Evolutionary conservation across 2,329 filamentous ascomycete species (phyloP), one percentile per base, ranked within the genome.

Genomic region (Aspergillus viridinutans): DNA sequence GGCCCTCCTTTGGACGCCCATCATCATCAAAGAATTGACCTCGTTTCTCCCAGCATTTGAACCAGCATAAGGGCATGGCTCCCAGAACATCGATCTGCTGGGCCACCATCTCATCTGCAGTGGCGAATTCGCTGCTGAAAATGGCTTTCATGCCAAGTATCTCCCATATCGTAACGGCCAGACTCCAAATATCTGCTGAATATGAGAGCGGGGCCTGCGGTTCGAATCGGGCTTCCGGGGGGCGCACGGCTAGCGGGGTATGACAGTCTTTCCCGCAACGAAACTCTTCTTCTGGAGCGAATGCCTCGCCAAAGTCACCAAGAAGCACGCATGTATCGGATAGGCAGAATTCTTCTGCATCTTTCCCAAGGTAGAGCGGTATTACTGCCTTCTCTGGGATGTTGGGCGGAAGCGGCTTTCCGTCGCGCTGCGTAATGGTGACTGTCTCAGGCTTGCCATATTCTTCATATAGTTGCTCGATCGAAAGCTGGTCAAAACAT

Each of bases 371-470:
- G 40, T 49, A 67, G 3, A 71, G 54, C 5, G 67, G 66, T 1
- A 64, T 17, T 3, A 67, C 65, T 53, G 66, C 71, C 21, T 65
- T 63, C 4, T 58, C 4, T 35, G 72, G 72, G 48, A 62, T 60
- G 56, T 67, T 69, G 0, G 64, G 60, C 1, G 66, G 57, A 14
- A 71, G 59, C 1, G 68, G 63, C 3, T 60, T 49, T 23, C 64
- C 62, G 38, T 72, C 60, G 17, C 56, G 20, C 29, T 56, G 56
- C 14, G 56, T 65, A 52, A 75, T 53, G 5, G 66, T 52, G 2
- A 69, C 58, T 42, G 61, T 66, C 56, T 71, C 61, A 0, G 70
- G 69, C n/a, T 66, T 40, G 7, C 68, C 69, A 45, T 68, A 72
- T 56, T 61, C 56, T 45, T 72, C 55, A 54, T 73, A 67, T 3